These are phyloP conservation scores for Raffaelea deltoideospora DNA, from an alignment of 2,329 filamentous ascomycete genomes.

Conservation along the genomic window DNA sequence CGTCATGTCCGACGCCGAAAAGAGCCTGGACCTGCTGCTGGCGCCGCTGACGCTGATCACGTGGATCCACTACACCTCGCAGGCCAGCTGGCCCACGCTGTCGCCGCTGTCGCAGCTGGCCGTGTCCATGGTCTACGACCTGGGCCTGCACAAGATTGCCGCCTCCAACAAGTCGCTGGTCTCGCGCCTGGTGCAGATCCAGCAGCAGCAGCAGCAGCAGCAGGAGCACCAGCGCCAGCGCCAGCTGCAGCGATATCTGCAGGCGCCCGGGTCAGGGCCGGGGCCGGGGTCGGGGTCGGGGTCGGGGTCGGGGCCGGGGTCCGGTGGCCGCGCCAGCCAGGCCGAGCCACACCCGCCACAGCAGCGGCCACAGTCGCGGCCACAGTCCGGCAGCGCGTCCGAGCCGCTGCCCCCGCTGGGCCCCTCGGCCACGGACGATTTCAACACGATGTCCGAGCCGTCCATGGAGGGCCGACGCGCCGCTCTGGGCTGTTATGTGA, in stretches of 20 bases:
- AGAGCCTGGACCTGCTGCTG: conserved; percentile 33
- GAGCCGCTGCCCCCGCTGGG: no score
- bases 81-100: conserved; percentile 24
- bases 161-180: conserved; percentile 3
- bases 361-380: no score
- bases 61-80: conserved; percentile 8
- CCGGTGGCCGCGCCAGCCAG: no score
- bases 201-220: neutral
- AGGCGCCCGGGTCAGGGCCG: conserved; percentile 11
- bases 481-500: conserved; percentile 28
- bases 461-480: conserved; percentile 31
- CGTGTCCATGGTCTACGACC: conserved; percentile 25
- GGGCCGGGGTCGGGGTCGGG: no score
- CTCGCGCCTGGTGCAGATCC: conserved; percentile 5
- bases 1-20: conserved; percentile 30
- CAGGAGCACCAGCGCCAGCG: neutral
- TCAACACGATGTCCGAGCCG: no score
- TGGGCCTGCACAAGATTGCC: conserved; percentile 23
- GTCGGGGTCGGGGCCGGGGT: no score
- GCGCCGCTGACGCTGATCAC: conserved; percentile 23
- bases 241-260: conserved; percentile 1
- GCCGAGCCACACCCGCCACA: no score
- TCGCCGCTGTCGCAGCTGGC: conserved; percentile 26
- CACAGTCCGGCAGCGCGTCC: no score
- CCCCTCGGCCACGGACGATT: conserved; percentile 18